A percentile compares a stretch with the other conserved stretches of the same genome.
Conservation (phyloP, 2,329 filamentous ascomycete species). For the Microdochium trichocladiopsis region DNA sequence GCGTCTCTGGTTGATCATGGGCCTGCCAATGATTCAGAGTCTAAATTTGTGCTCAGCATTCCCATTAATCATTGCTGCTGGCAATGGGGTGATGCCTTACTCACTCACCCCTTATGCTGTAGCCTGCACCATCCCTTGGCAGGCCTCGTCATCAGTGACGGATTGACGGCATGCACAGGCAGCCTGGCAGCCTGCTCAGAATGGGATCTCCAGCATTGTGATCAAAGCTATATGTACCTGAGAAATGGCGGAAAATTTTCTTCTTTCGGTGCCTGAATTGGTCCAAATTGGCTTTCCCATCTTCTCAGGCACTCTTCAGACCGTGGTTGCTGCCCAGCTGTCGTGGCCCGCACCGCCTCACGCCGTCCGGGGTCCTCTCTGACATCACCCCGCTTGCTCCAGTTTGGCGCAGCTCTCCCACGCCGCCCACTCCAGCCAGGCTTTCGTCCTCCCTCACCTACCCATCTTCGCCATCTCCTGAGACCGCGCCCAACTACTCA, state of each 20-base stretch:
- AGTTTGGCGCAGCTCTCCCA: neutral
- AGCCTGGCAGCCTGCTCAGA: no score
- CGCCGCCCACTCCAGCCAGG: neutral
- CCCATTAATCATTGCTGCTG: no score
- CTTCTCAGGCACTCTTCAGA: neutral
- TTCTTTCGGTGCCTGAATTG: neutral
- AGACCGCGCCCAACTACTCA: neutral
- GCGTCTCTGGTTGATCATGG: no score
- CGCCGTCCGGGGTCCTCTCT: neutral
- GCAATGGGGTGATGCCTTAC: neutral
- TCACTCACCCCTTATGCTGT: no score
- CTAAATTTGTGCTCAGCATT: no score
- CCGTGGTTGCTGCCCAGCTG: neutral
- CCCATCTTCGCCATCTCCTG: neutral
- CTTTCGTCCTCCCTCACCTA: neutral
- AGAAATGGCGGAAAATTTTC: neutral
- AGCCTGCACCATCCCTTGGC: no score
- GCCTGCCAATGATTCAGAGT: no score
- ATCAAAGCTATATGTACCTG: neutral
- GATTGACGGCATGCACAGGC: no score
- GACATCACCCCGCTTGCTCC: conserved; percentile 1
- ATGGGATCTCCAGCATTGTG: no score
- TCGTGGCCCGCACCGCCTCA: neutral
- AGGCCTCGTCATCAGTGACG: no score
- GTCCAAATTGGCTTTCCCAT: neutral